A percentile compares a stretch with the other conserved stretches of the same genome.
These are phyloP conservation scores for Leishmania mexicana DNA, from an alignment of 208 protist species.

Conservation along the genomic window DNA sequence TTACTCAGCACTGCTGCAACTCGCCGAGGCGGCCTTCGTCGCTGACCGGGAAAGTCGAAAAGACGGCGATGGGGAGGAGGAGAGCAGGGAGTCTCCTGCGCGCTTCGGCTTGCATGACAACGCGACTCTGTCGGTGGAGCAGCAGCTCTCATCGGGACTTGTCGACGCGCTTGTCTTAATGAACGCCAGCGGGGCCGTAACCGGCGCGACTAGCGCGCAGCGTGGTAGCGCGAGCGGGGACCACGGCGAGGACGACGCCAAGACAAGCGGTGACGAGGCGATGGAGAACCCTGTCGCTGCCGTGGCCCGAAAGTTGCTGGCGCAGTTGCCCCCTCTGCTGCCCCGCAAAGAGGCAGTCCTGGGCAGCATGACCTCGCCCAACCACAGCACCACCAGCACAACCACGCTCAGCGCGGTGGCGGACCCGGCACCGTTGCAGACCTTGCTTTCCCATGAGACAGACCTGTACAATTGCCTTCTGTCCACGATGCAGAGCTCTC, in stretches of 20 bases:
- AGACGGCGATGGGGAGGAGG: conserved; percentile 27
- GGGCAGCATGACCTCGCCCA: conserved; percentile 32
- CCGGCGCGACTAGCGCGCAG: neutral
- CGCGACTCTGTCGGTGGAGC: conserved; percentile 91
- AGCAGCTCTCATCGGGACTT: conserved; percentile 47
- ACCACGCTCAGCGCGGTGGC: conserved; percentile 27
- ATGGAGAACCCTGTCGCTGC: conserved; percentile 46
- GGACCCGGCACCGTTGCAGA: conserved; percentile 72
- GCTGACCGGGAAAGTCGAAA: conserved; percentile 36
- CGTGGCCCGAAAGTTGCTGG: conserved; percentile 50
- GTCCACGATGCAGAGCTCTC: conserved; percentile 43
- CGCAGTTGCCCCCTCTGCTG: conserved; percentile 59
- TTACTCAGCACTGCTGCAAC: conserved; percentile 55
- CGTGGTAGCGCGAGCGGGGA: conserved; percentile 26
- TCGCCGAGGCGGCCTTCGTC: conserved; percentile 59
- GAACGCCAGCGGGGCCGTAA: conserved; percentile 39
- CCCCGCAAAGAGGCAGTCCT: conserved; percentile 42
- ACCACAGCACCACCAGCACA: neutral
- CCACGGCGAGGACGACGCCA: conserved; percentile 31
- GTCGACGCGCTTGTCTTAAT: conserved; percentile 54
- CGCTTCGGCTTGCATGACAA: conserved; percentile 95
- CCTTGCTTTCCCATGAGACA: conserved; percentile 86
- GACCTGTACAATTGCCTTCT: conserved; percentile 90
- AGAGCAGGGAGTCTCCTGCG: conserved; percentile 62
- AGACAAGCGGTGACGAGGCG: conserved; percentile 25